Evolutionary conservation across 2,329 filamentous ascomycete genomes (phyloP), one percentile per base, ranked within the genome.

Genomic region (Aureobasidium sp.): DNA sequence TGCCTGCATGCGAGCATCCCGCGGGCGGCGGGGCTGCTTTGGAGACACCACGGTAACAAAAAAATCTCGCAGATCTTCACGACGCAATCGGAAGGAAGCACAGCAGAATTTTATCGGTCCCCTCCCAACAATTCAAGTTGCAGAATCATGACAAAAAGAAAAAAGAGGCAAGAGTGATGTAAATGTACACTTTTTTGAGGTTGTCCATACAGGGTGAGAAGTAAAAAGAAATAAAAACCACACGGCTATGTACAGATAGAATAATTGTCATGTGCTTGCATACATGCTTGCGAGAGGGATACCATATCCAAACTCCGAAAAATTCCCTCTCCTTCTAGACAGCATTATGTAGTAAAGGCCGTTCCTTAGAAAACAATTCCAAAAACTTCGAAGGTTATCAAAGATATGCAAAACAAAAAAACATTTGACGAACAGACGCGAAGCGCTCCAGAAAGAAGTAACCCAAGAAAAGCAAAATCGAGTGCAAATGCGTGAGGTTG

Each of bases 121-220:
- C 11, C 7, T 53, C 49, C 40, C 53, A 45, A 57, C 53, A 33
- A 29, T 37, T 12, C 17, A 24, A 54, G 11, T 33, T 12, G 31
- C 31, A 33, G 31, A 33, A 33, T 33, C 31, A 33, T 12, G 45
- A 24, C 45, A 48, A 52, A 19, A 52, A 19, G 3, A 7, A 31
- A 42, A 17, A 40, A 17, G 24, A 40, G 19, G 50, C 29, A 42
- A n/a, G 8, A 31, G 4, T 24, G 39, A 57, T 40, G 39, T 57
- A 44, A 57, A 44, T 59, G 40, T 59, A 59, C 54, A 59, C 40
- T 59, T 48, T n/a, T 57, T 59, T 59, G 42, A 45, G n/a, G 15
- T 47, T 47, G 44, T 59, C 33, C 54, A 31, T 59, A 59, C 54
- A 48, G 15, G 4, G 27, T n/a, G 24, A 31, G 12, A 48, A 22